phyloP scores from a whole-genome alignment of 2,329 filamentous ascomycete genomes.

The Colletotrichum magnum region DNA sequence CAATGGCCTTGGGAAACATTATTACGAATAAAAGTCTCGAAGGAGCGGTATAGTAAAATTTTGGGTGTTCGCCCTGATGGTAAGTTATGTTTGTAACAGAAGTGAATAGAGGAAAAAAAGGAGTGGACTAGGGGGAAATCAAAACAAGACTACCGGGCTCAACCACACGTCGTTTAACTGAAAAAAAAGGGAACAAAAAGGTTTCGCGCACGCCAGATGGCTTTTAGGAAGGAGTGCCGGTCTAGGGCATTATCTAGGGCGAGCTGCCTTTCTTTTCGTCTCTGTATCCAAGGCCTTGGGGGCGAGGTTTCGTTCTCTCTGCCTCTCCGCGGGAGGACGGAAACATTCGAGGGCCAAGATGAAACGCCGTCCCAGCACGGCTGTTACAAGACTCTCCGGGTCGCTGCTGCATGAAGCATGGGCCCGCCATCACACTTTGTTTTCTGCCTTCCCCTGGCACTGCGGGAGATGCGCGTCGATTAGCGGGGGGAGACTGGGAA shows the following conservation, averaged over 20 bases:
- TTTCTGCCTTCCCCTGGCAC: not conserved
- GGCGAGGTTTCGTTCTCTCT: not conserved
- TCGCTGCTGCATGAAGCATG: constrained; percentile 34
- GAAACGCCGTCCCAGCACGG: constrained; percentile 37
- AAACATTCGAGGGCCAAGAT: constrained; percentile 36
- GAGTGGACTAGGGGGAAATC: constrained; percentile 26
- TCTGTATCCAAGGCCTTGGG: not conserved
- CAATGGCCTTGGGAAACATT: constrained; percentile 52
- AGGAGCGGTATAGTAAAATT: constrained; percentile 7
- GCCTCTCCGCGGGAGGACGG: constrained; percentile 6
- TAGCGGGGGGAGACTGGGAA: constrained; percentile 14
- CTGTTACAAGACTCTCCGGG: constrained; percentile 31
- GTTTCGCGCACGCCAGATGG: not conserved
- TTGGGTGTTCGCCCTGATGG: not conserved
- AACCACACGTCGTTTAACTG: constrained; percentile 33
- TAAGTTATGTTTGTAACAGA: constrained; percentile 9
- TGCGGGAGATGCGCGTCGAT: constrained; percentile 27
- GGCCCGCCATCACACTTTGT: constrained; percentile 29
- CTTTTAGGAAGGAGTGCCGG: not conserved
- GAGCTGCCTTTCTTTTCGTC: constrained; percentile 5
- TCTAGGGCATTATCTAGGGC: constrained; percentile 28
- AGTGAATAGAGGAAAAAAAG: constrained; percentile 22
- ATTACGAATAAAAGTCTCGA: constrained; percentile 36
- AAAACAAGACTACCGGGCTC: constrained; percentile 41
- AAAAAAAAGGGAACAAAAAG: constrained; percentile 19